These are phyloP conservation scores for Xylaria longipes DNA, from an alignment of 495 filamentous ascomycete species.

Conservation along the genomic window DNA sequence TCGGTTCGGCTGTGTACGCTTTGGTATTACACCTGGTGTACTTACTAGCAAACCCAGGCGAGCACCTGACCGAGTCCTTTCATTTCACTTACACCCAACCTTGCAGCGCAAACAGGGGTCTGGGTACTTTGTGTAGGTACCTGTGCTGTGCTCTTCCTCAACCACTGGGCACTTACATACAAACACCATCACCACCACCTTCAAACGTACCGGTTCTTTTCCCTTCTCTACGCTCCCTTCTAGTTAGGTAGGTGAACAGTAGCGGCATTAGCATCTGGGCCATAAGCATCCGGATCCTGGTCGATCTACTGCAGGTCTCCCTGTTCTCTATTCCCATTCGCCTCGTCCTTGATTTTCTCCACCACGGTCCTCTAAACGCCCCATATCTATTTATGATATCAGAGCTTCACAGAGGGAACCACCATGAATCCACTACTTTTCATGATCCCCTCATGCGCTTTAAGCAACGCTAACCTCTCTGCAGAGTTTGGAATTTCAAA, in stretches of 20 bases:
- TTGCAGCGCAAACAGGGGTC: background rate
- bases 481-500: background rate
- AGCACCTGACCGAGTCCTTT: constrained; percentile 9
- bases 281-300: background rate
- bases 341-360: constrained; percentile 1
- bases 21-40: background rate
- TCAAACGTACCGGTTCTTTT: background rate
- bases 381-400: constrained; percentile 23
- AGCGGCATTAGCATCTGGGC: constrained; percentile 12
- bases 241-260: background rate
- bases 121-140: background rate
- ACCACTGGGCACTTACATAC: background rate
- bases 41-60: background rate
- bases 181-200: background rate
- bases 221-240: background rate
- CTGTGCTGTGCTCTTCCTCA: background rate
- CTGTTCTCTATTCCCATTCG: background rate
- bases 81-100: background rate
- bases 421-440: constrained; percentile 10
- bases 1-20: background rate
- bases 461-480: constrained; percentile 1
- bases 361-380: constrained; percentile 7
- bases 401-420: constrained; percentile 2
- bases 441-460: background rate
- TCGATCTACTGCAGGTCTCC: background rate